Conservation (phyloP, 805 yeast genomes). For the Naumovozyma castellii region DNA sequence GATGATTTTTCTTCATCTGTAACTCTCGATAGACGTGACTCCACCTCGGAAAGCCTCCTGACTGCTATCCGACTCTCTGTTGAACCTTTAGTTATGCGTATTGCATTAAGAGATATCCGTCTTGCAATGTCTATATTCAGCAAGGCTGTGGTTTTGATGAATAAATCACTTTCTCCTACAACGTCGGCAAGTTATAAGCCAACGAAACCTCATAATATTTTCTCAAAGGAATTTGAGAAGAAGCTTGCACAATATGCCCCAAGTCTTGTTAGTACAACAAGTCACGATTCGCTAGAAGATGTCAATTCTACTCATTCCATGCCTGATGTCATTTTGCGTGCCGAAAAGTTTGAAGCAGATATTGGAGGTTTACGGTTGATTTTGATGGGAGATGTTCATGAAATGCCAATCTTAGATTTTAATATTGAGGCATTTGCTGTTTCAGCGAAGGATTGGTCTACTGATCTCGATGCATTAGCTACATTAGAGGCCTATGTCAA, state of each 20-base stretch:
- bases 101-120: constrained; percentile 79
- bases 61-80: constrained; percentile 61
- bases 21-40: constrained; percentile 61
- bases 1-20: constrained; percentile 83
- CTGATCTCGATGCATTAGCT: constrained; percentile 63
- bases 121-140: constrained; percentile 68
- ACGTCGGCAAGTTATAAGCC: neutral
- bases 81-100: constrained; percentile 71
- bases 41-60: constrained; percentile 46
- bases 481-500: constrained; percentile 59
- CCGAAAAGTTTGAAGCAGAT: constrained; percentile 57
- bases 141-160: constrained; percentile 51
- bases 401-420: constrained; percentile 77
- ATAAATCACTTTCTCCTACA: constrained; percentile 4
- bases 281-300: constrained; percentile 31
- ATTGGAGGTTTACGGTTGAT: constrained; percentile 74
- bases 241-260: constrained; percentile 60
- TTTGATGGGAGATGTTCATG: constrained; percentile 83
- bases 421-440: constrained; percentile 59
- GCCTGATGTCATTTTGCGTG: constrained; percentile 42
- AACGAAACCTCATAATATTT: constrained; percentile 13
- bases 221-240: constrained; percentile 56
- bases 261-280: constrained; percentile 35
- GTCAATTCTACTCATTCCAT: constrained; percentile 8
- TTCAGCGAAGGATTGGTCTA: constrained; percentile 74